A percentile compares a stretch with the other conserved stretches of the same genome.
Evolutionary conservation across 2,329 filamentous ascomycete species (phyloP).

Genomic region (Ophiostoma fasciatum): DNA sequence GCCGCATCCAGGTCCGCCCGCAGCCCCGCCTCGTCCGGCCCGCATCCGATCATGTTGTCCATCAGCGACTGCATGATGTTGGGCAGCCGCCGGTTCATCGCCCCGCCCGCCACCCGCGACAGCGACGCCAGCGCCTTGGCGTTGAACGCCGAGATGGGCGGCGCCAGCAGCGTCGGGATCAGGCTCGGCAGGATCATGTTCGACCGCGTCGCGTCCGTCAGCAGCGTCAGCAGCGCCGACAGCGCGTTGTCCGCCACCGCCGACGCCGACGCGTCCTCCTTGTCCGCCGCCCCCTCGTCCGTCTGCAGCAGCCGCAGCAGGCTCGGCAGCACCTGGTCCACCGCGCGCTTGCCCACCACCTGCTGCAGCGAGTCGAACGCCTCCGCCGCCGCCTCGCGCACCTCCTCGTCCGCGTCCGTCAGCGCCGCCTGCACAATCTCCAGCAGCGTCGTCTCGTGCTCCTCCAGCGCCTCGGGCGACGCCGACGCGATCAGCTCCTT

Average conservation of each 20-base stretch:
- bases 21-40: slow-evolving; percentile 63
- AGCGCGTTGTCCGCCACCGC: slow-evolving; percentile 88
- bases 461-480: slow-evolving; percentile 74
- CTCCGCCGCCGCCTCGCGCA: slow-evolving; percentile 89
- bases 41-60: slow-evolving; percentile 72
- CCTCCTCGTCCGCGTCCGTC: slow-evolving; percentile 77
- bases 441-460: slow-evolving; percentile 89
- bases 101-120: slow-evolving; percentile 75
- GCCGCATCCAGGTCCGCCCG: slow-evolving; percentile 59
- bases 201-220: slow-evolving; percentile 84
- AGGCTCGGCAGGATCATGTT: slow-evolving; percentile 96
- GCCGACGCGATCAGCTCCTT: slow-evolving; percentile 87
- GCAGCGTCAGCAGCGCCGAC: slow-evolving; percentile 78
- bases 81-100: slow-evolving; percentile 82
- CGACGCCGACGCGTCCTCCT: slow-evolving; percentile 83
- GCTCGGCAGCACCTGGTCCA: slow-evolving; percentile 89
- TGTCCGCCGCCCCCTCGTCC: too few species aligned
- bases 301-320: slow-evolving; percentile 79
- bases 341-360: slow-evolving; percentile 81
- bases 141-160: slow-evolving; percentile 88
- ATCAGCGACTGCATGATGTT: slow-evolving; percentile 86
- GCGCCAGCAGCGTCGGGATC: slow-evolving; percentile 78
- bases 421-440: slow-evolving; percentile 86
- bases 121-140: slow-evolving; percentile 85
- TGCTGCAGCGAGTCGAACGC: slow-evolving; percentile 93